Conservation (phyloP, 495 filamentous ascomycete genomes). For the Daldinia caldariorum region DNA sequence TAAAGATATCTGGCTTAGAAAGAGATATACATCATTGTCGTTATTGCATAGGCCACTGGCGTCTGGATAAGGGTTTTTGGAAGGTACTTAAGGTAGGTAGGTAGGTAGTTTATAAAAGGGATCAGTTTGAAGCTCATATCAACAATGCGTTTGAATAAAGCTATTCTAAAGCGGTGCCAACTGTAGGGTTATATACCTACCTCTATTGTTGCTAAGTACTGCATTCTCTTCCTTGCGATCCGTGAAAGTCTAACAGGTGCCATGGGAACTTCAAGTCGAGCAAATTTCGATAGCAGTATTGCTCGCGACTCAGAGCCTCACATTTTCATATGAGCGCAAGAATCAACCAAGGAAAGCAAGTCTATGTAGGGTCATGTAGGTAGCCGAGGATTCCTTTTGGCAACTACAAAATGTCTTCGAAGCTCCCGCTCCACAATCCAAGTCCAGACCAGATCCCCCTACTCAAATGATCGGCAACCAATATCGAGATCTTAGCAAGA, state of each 20-base stretch:
- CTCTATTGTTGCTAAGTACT: neutral
- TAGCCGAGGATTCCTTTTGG: too few relatives aligned
- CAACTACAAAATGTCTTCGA: neutral
- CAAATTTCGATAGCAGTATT: neutral
- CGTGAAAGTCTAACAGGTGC: neutral
- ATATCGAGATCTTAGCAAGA: constrained; percentile 11
- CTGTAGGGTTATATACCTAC: too few relatives aligned
- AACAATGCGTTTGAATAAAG: too few relatives aligned
- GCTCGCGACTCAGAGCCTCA: neutral
- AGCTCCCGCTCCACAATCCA: neutral
- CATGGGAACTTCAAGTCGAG: neutral
- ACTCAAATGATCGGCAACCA: neutral
- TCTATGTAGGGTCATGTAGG: neutral
- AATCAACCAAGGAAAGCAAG: neutral
- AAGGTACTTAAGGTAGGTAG: neutral
- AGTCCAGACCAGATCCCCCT: neutral
- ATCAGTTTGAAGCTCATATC: too few relatives aligned
- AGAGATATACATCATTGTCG: constrained; percentile 7
- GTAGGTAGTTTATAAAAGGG: neutral
- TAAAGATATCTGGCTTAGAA: constrained; percentile 3
- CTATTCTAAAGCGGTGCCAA: too few relatives aligned
- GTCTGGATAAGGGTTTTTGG: constrained; percentile 17
- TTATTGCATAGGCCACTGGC: constrained; percentile 38
- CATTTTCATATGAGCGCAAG: neutral
- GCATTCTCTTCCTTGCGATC: neutral